Conservation (phyloP, 164 flowering plant species). For the Liriodendron chinense region DNA sequence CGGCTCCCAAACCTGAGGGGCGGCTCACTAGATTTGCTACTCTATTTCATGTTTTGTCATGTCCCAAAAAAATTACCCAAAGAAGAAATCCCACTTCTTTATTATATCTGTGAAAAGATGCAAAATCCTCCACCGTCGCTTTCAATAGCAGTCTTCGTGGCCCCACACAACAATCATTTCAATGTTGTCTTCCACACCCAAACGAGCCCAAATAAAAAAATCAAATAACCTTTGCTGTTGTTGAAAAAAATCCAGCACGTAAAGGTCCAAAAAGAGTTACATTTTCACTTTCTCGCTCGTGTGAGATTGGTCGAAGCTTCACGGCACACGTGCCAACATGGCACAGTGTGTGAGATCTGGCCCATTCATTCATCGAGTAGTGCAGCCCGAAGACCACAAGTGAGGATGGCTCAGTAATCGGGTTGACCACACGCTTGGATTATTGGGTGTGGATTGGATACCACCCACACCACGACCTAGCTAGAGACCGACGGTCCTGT, state of each 20-base stretch:
- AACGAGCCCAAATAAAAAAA: background rate
- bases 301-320: background rate
- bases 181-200: background rate
- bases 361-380: no score
- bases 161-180: constrained; percentile 4
- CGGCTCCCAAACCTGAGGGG: no score
- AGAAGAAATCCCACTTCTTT: background rate
- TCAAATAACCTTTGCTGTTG: background rate
- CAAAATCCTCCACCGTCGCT: background rate
- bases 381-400: no score
- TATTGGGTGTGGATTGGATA: no score
- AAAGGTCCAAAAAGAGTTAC: background rate
- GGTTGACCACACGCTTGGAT: no score
- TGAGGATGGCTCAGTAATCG: no score
- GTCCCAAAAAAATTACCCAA: no score
- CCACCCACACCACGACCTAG: no score
- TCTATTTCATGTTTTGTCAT: no score
- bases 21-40: no score
- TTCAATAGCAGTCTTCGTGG: background rate
- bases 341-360: no score
- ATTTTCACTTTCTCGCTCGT: background rate
- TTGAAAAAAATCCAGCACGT: background rate
- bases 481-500: no score
- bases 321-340: background rate
- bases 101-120: background rate